A percentile compares a stretch with the other conserved stretches of the same genome.
Evolutionary conservation across 2,329 filamentous ascomycete species (phyloP).

Genomic region (Botryotinia convoluta): DNA sequence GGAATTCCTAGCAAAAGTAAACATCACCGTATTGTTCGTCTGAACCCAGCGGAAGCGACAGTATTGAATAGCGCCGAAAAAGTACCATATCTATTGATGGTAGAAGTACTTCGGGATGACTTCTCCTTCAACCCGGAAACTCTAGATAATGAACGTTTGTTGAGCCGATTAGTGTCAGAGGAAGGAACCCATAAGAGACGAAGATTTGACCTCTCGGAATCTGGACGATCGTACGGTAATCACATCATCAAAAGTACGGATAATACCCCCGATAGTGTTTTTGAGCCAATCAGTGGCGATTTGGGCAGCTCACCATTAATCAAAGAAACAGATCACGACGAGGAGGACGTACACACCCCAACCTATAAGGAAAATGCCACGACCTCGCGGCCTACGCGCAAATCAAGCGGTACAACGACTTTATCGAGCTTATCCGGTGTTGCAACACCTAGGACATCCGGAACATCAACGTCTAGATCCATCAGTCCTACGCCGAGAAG

Average conservation of each 20-base stretch:
- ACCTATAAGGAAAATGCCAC: conserved; percentile 35
- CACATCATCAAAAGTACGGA: conserved; percentile 42
- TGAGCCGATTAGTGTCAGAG: conserved; percentile 56
- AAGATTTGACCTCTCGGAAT: conserved; percentile 68
- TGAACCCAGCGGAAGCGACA: conserved; percentile 81
- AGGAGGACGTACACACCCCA: conserved; percentile 32
- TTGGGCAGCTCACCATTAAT: conserved; percentile 71
- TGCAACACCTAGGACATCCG: conserved; percentile 66
- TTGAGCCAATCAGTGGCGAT: conserved; percentile 78
- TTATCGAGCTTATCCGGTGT: conserved; percentile 58
- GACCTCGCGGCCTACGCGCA: conserved; percentile 47
- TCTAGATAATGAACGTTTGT: conserved; percentile 66
- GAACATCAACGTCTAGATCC: conserved; percentile 64
- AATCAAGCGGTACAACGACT: conserved; percentile 61
- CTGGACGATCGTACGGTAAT: conserved; percentile 47
- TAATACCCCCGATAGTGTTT: conserved; percentile 63
- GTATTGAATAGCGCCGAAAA: conserved; percentile 85
- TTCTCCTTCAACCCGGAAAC: conserved; percentile 79
- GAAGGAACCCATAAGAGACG: conserved; percentile 54
- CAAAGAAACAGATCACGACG: conserved; percentile 51
- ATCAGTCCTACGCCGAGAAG: conserved; percentile 61
- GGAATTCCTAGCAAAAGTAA: conserved; percentile 71
- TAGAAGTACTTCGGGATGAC: conserved; percentile 77
- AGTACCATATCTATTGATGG: conserved; percentile 81
- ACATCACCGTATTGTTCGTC: conserved; percentile 78